Percentiles rank a stretch among this genome's conserved stretches.
Evolutionary conservation across 257 asterid species (phyloP).

Genomic region (Scutellaria minor): DNA sequence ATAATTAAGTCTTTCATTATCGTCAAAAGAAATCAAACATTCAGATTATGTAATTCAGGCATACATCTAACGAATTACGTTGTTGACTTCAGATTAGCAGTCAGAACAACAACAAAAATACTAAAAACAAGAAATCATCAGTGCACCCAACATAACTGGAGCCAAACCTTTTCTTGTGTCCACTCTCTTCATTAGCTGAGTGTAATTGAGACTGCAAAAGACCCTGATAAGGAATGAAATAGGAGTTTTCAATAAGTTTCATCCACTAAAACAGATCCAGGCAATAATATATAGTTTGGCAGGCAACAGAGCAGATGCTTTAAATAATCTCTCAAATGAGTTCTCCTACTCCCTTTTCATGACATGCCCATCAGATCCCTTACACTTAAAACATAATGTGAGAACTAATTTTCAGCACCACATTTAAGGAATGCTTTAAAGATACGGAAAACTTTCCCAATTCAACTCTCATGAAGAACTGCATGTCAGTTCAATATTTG

Average conservation of each 20-base stretch:
- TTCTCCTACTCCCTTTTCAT: conserved; percentile 2
- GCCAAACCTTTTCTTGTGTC: conserved; percentile 73
- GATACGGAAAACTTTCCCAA: background rate
- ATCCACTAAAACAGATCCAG: conserved; percentile 19
- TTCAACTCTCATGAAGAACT: conserved; percentile 1
- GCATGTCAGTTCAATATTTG: background rate
- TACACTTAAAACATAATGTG: background rate
- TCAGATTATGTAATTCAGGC: background rate
- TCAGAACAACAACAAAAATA: conserved; percentile 15
- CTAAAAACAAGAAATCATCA: background rate
- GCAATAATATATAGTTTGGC: conserved; percentile 10
- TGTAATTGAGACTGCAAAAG: conserved; percentile 84
- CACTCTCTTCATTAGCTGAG: conserved; percentile 84
- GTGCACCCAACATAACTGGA: conserved; percentile 23
- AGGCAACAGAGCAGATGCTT: conserved; percentile 16
- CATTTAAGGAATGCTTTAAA: background rate
- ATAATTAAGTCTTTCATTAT: conserved; percentile 6
- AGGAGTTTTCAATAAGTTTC: conserved; percentile 21
- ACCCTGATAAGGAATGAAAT: conserved; percentile 61
- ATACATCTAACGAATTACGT: background rate
- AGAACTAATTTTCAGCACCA: background rate
- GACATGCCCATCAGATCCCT: background rate
- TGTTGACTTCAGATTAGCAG: background rate
- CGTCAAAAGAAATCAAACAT: conserved; percentile 17
- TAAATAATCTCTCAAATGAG: conserved; percentile 10